These are phyloP conservation scores for Mycena rebaudengoi DNA, from an alignment of 768 basidiomycete genomes.

Conservation along the genomic window DNA sequence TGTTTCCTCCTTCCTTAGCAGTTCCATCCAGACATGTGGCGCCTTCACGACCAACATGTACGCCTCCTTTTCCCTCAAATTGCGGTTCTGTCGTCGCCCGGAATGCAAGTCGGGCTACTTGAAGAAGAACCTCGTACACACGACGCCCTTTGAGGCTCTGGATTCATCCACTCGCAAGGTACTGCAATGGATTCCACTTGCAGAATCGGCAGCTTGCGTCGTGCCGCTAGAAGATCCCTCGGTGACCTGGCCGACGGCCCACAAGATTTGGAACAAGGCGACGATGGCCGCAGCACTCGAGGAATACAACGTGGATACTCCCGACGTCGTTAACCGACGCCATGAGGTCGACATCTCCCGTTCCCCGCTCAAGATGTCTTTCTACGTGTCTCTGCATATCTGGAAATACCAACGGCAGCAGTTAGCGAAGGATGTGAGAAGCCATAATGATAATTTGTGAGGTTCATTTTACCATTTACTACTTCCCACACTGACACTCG, in stretches of 20 bases:
- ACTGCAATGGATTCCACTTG: constrained; percentile 25
- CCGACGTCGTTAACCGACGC: constrained; percentile 14
- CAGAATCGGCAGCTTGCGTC: constrained; percentile 23
- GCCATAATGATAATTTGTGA: constrained; percentile 30
- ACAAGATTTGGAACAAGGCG: constrained; percentile 6
- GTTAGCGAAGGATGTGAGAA: background rate
- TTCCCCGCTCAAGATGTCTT: constrained; percentile 24
- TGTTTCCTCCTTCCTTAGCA: background rate
- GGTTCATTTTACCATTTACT: constrained; percentile 12
- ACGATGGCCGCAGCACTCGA: constrained; percentile 12
- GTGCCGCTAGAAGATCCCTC: background rate
- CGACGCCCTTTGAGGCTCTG: constrained; percentile 5
- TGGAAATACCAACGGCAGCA: constrained; percentile 38
- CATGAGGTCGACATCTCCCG: constrained; percentile 9
- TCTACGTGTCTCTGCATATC: constrained; percentile 30
- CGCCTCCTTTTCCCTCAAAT: constrained; percentile 55
- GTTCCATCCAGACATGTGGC: constrained; percentile 46
- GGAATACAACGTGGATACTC: background rate
- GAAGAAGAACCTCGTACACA: background rate
- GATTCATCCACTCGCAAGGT: background rate
- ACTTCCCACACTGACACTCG: background rate
- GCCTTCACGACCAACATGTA: constrained; percentile 47
- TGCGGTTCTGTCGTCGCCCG: constrained; percentile 51
- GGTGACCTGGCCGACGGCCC: constrained; percentile 12
- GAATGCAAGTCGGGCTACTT: constrained; percentile 11